Base-by-base conservation (phyloP, 805 yeast genomes). In the Danielia oregonensis region DNA sequence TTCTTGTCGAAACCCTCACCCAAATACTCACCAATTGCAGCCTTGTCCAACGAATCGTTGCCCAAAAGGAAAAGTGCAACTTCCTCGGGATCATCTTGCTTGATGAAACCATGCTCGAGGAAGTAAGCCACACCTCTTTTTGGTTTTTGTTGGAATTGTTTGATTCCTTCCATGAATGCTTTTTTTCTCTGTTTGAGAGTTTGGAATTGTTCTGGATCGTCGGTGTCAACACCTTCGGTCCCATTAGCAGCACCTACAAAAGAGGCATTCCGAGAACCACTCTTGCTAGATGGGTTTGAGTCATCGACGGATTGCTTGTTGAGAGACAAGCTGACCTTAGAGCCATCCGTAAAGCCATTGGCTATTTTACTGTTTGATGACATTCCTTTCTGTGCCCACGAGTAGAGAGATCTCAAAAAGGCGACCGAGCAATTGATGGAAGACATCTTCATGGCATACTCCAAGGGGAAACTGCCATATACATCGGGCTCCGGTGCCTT, bases 1-100 rank as follows among this genome's bases (percentile, higher is more conserved):
- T 86, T 82, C 30, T 72, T 70, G 9, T 82, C 85, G 43, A 81
- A 81, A 23, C 91, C 95, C 49, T 86, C 96, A 35, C 98, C 98
- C 39, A 93, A 65, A 54, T 71, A 93, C 51, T 91, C 97, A 34
- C 99, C 99, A 37, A 94, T 71, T 5, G 76, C 76, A 0, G 89
- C 72, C 54, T 89, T 83, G 54, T 88, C 95, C 34, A 93, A 65
- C 0, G 91, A 85, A 26, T 80, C 87, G 3, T 82, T 82, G 15
- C 61, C 64, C 29, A 86, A 59, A 34, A 93, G 62, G 59, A 93
- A 87, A 37, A 62, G 55, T 0, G 97, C 97, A 44, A 93, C 77
- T 6, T 77, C 79, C 4, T 51, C 52, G 1, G 97, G 88, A 2
- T 74, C 69, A 26, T 75, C 72, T 16, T 77, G 68, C 8, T 59